Conservation (phyloP, 148 eudicot genomes). For the Fallopia convolvulus region DNA sequence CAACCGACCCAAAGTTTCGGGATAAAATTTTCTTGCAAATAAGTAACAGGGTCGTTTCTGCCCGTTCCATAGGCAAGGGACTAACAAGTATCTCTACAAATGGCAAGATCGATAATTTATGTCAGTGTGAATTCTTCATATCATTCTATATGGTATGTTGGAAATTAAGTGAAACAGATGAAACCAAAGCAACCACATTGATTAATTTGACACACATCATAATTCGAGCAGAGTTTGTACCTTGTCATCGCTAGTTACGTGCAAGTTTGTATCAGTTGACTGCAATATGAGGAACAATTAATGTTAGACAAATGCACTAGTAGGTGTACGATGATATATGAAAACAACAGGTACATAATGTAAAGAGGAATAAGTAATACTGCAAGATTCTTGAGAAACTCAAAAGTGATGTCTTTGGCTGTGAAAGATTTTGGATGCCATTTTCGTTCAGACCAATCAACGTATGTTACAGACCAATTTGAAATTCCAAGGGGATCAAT, state of each 20-base stretch:
- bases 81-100: not conserved
- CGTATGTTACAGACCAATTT: constrained; percentile 11
- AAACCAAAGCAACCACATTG: too few relatives aligned
- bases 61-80: constrained; percentile 89
- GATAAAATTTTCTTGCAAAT: constrained; percentile 79
- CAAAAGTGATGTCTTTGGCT: constrained; percentile 51
- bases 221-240: not conserved
- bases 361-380: constrained; percentile 29
- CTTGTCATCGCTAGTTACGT: constrained; percentile 12
- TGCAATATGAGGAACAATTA: not conserved
- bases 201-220: not conserved
- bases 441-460: constrained; percentile 82
- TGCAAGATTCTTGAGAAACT: constrained; percentile 61
- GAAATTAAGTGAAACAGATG: too few relatives aligned
- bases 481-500: constrained; percentile 17
- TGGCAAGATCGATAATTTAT: not conserved
- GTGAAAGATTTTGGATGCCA: constrained; percentile 96
- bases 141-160: not conserved
- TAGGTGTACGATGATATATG: not conserved
- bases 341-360: not conserved
- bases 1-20: constrained; percentile 64
- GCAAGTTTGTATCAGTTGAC: constrained; percentile 8
- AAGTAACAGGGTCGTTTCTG: constrained; percentile 70
- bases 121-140: too few relatives aligned
- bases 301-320: not conserved